Percentiles rank a stretch among this genome's conserved stretches.
Conservation (phyloP, 768 basidiomycete species). For the Lentinus tigrinus region DNA sequence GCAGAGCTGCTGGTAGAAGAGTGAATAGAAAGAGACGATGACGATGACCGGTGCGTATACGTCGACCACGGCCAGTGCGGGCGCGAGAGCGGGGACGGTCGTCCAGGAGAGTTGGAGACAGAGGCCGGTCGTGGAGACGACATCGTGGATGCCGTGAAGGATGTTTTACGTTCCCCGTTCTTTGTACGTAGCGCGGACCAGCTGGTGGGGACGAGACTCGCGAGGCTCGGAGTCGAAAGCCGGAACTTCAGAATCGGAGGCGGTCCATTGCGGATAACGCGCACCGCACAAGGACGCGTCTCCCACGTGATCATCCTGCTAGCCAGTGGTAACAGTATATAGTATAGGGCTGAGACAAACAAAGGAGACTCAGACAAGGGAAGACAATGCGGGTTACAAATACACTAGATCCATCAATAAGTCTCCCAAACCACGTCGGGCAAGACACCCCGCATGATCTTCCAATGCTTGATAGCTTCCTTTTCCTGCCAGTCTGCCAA, state of each 20-base stretch:
- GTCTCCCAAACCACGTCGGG: slow-evolving; percentile 77
- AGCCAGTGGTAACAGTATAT: background rate
- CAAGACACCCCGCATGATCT: slow-evolving; percentile 78
- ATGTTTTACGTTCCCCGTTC: background rate
- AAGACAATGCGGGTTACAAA: background rate
- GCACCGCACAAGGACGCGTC: background rate
- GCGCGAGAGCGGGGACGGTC: slow-evolving; percentile 46
- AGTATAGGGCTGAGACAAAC: background rate
- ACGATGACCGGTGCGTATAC: slow-evolving; percentile 33
- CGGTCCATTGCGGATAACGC: background rate
- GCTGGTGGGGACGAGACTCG: background rate
- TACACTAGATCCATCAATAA: slow-evolving; percentile 39
- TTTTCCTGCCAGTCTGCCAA: slow-evolving; percentile 65
- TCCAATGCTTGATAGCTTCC: slow-evolving; percentile 75
- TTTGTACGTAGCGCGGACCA: background rate
- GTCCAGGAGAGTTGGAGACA: slow-evolving; percentile 32
- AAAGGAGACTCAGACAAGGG: background rate
- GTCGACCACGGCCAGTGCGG: slow-evolving; percentile 62
- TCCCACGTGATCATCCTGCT: background rate
- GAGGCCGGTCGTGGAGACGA: slow-evolving; percentile 12
- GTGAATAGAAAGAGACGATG: slow-evolving; percentile 30
- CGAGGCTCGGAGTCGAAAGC: background rate
- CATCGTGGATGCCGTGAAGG: background rate
- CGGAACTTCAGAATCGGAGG: background rate
- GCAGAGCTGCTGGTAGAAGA: slow-evolving; percentile 24